Evolutionary conservation across 371 early-diverging fungal species (phyloP).

Genomic region (Sporodiniella umbellata): DNA sequence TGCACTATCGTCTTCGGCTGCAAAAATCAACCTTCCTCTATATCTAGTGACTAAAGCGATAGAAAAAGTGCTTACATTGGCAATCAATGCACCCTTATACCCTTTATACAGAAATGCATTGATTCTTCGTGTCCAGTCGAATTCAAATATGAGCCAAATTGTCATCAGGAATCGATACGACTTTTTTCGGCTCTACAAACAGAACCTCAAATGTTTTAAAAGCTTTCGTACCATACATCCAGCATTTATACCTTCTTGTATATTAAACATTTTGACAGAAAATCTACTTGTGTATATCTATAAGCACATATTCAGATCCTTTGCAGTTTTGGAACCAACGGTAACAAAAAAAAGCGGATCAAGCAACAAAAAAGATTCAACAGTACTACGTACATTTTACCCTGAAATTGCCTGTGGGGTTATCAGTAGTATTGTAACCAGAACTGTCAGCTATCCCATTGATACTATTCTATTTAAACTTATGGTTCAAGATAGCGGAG

Average conservation of each 20-base stretch:
- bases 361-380: slow-evolving; percentile 6
- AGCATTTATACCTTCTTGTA: slow-evolving; percentile 50
- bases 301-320: slow-evolving; percentile 28
- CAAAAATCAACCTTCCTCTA: slow-evolving; percentile 15
- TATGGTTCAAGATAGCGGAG: slow-evolving; percentile 50
- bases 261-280: slow-evolving; percentile 48
- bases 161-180: slow-evolving; percentile 30
- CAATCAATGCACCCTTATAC: slow-evolving; percentile 48
- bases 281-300: slow-evolving; percentile 49
- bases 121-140: slow-evolving; percentile 49
- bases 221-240: slow-evolving; percentile 29
- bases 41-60: background rate
- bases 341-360: slow-evolving; percentile 5
- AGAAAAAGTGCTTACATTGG: slow-evolving; percentile 22
- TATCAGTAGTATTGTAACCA: slow-evolving; percentile 49
- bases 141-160: slow-evolving; percentile 19
- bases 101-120: slow-evolving; percentile 55
- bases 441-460: slow-evolving; percentile 48
- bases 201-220: slow-evolving; percentile 38
- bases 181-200: slow-evolving; percentile 39
- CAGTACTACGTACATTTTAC: slow-evolving; percentile 51
- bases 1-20: slow-evolving; percentile 9
- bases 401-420: slow-evolving; percentile 59
- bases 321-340: slow-evolving; percentile 18
- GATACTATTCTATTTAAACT: slow-evolving; percentile 55